phyloP scores from a whole-genome alignment of 805 yeast genomes.

The Pichia sporocuriosa region DNA sequence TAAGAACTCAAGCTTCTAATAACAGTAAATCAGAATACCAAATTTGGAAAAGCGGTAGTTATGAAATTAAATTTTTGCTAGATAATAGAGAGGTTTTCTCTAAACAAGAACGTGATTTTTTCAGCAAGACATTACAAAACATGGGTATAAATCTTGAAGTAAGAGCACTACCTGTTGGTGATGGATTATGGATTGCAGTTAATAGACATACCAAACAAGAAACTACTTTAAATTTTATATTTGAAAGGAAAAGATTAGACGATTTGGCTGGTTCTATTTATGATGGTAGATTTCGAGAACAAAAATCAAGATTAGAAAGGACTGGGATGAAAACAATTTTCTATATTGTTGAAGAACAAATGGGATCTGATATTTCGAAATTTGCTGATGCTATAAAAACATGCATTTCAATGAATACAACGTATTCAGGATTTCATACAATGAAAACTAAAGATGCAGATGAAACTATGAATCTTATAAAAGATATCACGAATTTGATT shows the following conservation, averaged over 20 bases:
- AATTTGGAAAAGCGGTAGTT: constrained; percentile 59
- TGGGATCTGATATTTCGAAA: constrained; percentile 36
- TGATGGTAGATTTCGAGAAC: constrained; percentile 88
- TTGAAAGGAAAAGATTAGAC: constrained; percentile 85
- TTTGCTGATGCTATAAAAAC: constrained; percentile 69
- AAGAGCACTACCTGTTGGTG: constrained; percentile 71
- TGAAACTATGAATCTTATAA: constrained; percentile 61
- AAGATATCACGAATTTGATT: constrained; percentile 41
- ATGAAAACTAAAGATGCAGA: constrained; percentile 65
- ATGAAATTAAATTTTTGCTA: constrained; percentile 52
- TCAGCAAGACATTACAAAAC: constrained; percentile 45
- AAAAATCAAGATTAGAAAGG: constrained; percentile 65
- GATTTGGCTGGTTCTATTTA: constrained; percentile 76
- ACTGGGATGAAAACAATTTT: constrained; percentile 62
- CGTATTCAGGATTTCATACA: constrained; percentile 59
- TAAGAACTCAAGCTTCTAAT: not conserved
- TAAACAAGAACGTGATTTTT: constrained; percentile 60
- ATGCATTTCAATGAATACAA: constrained; percentile 62
- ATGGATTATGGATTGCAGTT: constrained; percentile 81
- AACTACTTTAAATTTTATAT: constrained; percentile 71
- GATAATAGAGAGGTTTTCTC: constrained; percentile 83
- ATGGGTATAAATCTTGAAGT: constrained; percentile 46
- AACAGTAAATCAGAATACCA: constrained; percentile 27
- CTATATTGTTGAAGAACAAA: constrained; percentile 76
- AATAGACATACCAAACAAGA: constrained; percentile 50